Base-by-base conservation (phyloP, 2,329 filamentous ascomycete genomes). In the Penicillium sp. region DNA sequence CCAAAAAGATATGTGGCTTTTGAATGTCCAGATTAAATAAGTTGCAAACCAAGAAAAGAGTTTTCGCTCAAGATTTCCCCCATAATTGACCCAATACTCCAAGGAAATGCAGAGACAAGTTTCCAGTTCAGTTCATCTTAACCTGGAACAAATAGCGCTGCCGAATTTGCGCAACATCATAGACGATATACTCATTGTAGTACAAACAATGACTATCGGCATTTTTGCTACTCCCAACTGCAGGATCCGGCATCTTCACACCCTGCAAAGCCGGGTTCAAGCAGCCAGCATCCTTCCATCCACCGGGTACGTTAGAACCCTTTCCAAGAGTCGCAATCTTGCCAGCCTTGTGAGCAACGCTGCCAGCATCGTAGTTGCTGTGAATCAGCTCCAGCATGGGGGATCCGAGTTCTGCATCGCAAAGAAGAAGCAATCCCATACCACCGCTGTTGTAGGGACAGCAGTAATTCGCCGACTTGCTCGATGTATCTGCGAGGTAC, bases 401-500 rank as follows among this genome's bases (percentile, higher is more conserved):
- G 32, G 86, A 74, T 6, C 91, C 91, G 2, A 96, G 80, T 72
- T 91, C 88, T 4, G 89, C 90, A 66, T 96, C 91, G 64, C 91
- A 95, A 1, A 96, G 84, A 16, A 96, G 80, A 4, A 96, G 77
- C 3, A 96, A 78, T 0, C 86, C 91, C 19, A 85, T 84, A 18
- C 84, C 82, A n/a, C 81, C 82, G n/a, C 87, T 88, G 56, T 76
- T 80, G 60, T 74, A 69, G 0, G 84, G 69, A 48, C 72, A 81
- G 69, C 90, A 94, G 75, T 96, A 96, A 63, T 84, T 84, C 14
- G 90, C 90, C 2, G 87, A 91, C 74, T 95, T 96, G 68, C 84
- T 88, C 0, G 85, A 88, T 80, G 91, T 91, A 65, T 95, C 90
- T 2, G 90, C 90, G 2, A 96, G 81, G 68, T 96, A 96, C 43